These are phyloP conservation scores for Candida taoyuanica DNA, from an alignment of 805 yeast species.

Conservation along the genomic window DNA sequence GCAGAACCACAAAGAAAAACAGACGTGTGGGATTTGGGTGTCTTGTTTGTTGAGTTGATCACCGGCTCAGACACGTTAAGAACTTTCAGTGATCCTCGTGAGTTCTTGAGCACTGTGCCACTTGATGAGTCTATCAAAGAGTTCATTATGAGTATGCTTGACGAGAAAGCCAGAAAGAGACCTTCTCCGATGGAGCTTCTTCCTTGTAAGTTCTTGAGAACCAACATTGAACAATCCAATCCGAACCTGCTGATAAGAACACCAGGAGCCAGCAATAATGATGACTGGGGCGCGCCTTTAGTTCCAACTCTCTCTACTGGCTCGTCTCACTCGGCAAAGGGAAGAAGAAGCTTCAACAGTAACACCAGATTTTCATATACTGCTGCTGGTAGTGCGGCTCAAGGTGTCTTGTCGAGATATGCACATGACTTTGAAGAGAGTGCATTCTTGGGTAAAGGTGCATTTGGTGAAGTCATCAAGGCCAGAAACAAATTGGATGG, in stretches of 20 bases:
- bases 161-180: constrained; percentile 60
- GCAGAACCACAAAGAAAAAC: constrained; percentile 67
- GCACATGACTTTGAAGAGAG: constrained; percentile 93
- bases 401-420: constrained; percentile 55
- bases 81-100: constrained; percentile 55
- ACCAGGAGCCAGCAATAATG: constrained; percentile 10
- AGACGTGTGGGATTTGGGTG: constrained; percentile 93
- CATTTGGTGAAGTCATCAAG: constrained; percentile 97
- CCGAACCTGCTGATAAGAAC: constrained; percentile 22
- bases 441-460: constrained; percentile 88
- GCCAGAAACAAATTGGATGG: constrained; percentile 93
- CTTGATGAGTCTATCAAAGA: constrained; percentile 59
- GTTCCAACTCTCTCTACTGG: constrained; percentile 27
- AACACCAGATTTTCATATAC: constrained; percentile 33
- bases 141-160: constrained; percentile 63
- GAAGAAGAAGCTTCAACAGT: constrained; percentile 38
- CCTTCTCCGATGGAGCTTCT: constrained; percentile 81
- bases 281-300: constrained; percentile 16
- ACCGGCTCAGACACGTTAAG: constrained; percentile 53
- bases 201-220: constrained; percentile 77
- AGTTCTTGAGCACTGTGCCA: constrained; percentile 46
- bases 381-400: constrained; percentile 19
- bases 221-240: constrained; percentile 47
- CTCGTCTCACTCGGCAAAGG: constrained; percentile 17
- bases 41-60: constrained; percentile 61